phyloP scores from a whole-genome alignment of 2,329 filamentous ascomycete genomes.

The Piedraia hortae region DNA sequence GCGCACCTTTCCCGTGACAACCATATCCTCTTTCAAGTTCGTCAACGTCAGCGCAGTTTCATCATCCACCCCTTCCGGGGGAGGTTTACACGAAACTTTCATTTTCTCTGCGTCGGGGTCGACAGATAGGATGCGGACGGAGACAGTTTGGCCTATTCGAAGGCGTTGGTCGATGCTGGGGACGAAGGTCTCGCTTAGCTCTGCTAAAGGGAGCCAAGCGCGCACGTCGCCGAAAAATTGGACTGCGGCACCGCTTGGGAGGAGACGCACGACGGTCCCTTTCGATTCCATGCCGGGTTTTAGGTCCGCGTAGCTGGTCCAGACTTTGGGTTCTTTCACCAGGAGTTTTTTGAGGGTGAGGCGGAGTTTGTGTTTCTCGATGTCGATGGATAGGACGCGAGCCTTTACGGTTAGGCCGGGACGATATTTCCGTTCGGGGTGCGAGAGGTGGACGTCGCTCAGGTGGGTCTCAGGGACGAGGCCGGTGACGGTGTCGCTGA shows the following conservation, averaged over 20 bases:
- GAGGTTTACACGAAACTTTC: conserved; percentile 82
- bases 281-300: conserved; percentile 48
- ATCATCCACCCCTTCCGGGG: conserved; percentile 57
- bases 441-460: conserved; percentile 61
- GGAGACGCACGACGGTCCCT: conserved; percentile 64
- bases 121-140: conserved; percentile 61
- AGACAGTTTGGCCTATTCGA: conserved; percentile 68
- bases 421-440: conserved; percentile 89
- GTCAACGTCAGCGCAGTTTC: conserved; percentile 54
- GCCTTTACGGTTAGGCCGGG: conserved; percentile 65
- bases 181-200: conserved; percentile 97
- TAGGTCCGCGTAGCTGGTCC: conserved; percentile 52
- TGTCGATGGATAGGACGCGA: conserved; percentile 55
- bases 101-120: conserved; percentile 43
- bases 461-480: conserved; percentile 71
- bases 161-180: conserved; percentile 75
- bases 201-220: conserved; percentile 72
- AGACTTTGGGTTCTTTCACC: conserved; percentile 58
- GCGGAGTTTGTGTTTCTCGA: conserved; percentile 48
- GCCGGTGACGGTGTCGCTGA: conserved; percentile 71
- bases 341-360: conserved; percentile 86
- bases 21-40: conserved; percentile 54
- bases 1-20: conserved; percentile 69
- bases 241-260: conserved; percentile 55
- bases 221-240: conserved; percentile 70